A percentile compares a stretch with the other conserved stretches of the same genome.
Conservation (phyloP, 176 grass and related monocot species). For the Elaeis guineensis region DNA sequence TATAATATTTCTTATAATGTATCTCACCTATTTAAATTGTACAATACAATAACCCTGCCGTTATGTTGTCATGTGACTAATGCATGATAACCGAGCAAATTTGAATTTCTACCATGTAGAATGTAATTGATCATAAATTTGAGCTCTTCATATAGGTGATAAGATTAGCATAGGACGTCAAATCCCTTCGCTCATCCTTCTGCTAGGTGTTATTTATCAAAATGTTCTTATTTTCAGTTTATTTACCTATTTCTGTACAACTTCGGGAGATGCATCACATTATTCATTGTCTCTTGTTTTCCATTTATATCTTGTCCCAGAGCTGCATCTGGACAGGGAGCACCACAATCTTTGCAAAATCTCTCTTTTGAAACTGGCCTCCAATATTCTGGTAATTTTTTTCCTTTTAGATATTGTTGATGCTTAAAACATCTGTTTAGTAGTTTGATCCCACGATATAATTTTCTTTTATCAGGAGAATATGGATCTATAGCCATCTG, state of each 20-base stretch:
- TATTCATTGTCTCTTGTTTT: constrained; percentile 2
- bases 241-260: no score
- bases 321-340: constrained; percentile 62
- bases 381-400: constrained; percentile 52
- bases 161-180: no score
- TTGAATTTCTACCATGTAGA: no score
- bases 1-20: no score
- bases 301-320: constrained; percentile 30
- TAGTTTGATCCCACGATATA: constrained; percentile 2
- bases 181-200: no score
- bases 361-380: constrained; percentile 76
- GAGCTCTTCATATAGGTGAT: no score
- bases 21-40: no score
- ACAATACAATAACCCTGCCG: no score
- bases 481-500: constrained; percentile 44
- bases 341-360: constrained; percentile 52
- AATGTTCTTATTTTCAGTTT: not conserved
- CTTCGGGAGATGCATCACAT: no score
- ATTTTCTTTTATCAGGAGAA: constrained; percentile 39
- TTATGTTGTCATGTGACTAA: no score
- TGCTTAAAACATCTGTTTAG: constrained; percentile 11
- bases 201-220: not conserved
- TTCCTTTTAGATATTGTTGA: constrained; percentile 10
- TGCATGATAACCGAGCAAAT: no score
- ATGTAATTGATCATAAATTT: no score